phyloP scores from a whole-genome alignment of 225 moss, liverwort and hornwort species.

The Asterella californica region DNA sequence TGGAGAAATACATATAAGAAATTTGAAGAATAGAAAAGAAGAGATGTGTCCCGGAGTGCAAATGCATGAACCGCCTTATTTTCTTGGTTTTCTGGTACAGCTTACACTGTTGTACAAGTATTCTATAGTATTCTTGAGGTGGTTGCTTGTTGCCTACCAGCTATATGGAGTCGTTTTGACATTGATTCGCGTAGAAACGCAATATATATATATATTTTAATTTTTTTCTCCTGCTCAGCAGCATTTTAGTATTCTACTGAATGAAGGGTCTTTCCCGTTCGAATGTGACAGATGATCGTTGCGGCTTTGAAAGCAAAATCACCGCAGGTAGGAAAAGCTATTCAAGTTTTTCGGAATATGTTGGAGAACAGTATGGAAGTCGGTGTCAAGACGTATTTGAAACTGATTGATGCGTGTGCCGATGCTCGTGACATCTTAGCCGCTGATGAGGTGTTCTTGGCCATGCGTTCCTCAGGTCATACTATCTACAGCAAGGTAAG shows the following conservation, averaged over 20 bases:
- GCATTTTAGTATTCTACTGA: background rate
- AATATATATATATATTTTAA: no score
- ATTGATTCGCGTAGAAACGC: background rate
- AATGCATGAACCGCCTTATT: background rate
- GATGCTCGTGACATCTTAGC: constrained; percentile 46
- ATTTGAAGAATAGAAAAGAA: background rate
- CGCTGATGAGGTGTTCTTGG: constrained; percentile 59
- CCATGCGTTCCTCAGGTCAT: constrained; percentile 70
- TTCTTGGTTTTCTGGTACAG: background rate
- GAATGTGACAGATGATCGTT: constrained; percentile 60
- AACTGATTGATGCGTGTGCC: constrained; percentile 74
- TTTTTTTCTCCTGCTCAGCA: background rate
- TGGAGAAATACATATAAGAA: background rate
- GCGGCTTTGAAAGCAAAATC: constrained; percentile 64
- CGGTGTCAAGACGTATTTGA: constrained; percentile 61
- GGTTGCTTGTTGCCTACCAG: background rate
- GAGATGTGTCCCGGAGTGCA: background rate
- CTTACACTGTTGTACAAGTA: background rate
- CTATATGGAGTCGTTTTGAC: background rate
- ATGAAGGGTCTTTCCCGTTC: background rate
- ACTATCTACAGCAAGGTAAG: constrained; percentile 70
- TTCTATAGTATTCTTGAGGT: background rate
- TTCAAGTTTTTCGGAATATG: constrained; percentile 63
- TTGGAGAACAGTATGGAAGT: constrained; percentile 60
- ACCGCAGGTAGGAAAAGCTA: constrained; percentile 66